Evolutionary conservation across 2,329 filamentous ascomycete genomes (phyloP).

Genomic region (Laburnicola sp.): DNA sequence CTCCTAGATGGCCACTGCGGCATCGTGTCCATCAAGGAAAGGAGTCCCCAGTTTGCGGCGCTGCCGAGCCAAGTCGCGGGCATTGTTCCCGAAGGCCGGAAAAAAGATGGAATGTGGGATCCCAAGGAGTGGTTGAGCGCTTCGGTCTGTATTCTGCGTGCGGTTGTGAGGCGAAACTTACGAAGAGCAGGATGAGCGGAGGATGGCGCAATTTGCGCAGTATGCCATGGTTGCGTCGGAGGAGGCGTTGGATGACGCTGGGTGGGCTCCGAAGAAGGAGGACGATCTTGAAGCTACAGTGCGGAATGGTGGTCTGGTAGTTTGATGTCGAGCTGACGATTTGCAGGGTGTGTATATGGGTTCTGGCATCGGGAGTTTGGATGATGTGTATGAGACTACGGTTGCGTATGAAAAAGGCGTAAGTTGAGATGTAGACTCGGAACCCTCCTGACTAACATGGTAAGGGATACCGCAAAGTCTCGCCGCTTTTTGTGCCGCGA

Average conservation of each 20-base stretch:
- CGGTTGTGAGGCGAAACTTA: too few relatives aligned
- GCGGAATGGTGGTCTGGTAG: constrained; percentile 19
- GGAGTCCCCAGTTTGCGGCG: constrained; percentile 66
- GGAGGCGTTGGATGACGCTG: constrained; percentile 83
- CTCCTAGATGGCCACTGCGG: constrained; percentile 80
- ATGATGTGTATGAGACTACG: constrained; percentile 85
- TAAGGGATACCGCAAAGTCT: constrained; percentile 89
- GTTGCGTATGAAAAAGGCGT: constrained; percentile 74
- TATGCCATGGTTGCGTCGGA: constrained; percentile 85
- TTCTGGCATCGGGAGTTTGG: constrained; percentile 92
- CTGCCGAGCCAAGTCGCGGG: constrained; percentile 86
- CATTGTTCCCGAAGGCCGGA: constrained; percentile 66
- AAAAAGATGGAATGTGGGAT: constrained; percentile 51
- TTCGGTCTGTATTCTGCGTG: too few relatives aligned
- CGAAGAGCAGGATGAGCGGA: constrained; percentile 66
- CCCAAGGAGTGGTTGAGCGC: constrained; percentile 50
- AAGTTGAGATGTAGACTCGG: constrained; percentile 39
- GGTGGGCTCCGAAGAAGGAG: constrained; percentile 66
- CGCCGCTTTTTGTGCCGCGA: constrained; percentile 88
- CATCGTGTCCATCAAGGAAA: constrained; percentile 70
- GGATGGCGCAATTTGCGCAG: constrained; percentile 89
- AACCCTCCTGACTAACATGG: constrained; percentile 3
- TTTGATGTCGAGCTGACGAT: constrained; percentile 10
- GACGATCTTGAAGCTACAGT: constrained; percentile 73
- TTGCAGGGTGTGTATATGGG: constrained; percentile 81